phyloP scores from a whole-genome alignment of 495 filamentous ascomycete species.

The Pyronema domesticum region DNA sequence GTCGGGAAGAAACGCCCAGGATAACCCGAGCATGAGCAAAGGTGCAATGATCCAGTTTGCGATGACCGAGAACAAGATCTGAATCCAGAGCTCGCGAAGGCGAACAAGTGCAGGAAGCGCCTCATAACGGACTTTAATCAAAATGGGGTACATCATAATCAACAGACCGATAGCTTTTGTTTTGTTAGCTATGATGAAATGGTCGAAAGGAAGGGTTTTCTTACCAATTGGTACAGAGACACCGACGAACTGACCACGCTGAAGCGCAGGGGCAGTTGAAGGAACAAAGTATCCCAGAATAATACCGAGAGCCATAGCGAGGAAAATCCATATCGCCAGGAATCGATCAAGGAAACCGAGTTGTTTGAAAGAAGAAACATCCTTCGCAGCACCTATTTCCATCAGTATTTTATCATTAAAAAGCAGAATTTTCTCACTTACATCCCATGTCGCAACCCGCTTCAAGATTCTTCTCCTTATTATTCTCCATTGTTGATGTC shows the following conservation, averaged over 20 bases:
- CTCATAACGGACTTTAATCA: conserved; percentile 85
- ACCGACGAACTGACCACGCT: conserved; percentile 52
- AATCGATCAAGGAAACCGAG: conserved; percentile 57
- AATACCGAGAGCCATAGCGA: conserved; percentile 67
- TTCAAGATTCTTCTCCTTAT: background rate
- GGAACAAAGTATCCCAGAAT: conserved; percentile 64
- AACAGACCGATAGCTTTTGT: conserved; percentile 57
- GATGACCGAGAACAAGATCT: conserved; percentile 59
- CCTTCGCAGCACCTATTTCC: background rate
- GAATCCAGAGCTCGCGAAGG: conserved; percentile 50
- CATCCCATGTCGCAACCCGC: too few relatives aligned
- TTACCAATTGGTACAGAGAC: conserved; percentile 64
- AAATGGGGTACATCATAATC: conserved; percentile 90
- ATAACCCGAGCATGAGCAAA: conserved; percentile 67
- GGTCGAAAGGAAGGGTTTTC: conserved; percentile 15
- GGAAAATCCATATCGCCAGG: conserved; percentile 69
- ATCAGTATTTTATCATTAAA: background rate
- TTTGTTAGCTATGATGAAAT: background rate
- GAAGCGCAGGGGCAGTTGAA: conserved; percentile 39
- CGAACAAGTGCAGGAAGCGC: conserved; percentile 51
- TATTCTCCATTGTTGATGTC: background rate
- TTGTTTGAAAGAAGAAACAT: conserved; percentile 29
- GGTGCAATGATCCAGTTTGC: conserved; percentile 87
- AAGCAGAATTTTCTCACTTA: too few relatives aligned
- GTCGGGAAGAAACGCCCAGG: conserved; percentile 73